phyloP scores from a whole-genome alignment of 2,329 filamentous ascomycete genomes.

The Clonostachys sp. region DNA sequence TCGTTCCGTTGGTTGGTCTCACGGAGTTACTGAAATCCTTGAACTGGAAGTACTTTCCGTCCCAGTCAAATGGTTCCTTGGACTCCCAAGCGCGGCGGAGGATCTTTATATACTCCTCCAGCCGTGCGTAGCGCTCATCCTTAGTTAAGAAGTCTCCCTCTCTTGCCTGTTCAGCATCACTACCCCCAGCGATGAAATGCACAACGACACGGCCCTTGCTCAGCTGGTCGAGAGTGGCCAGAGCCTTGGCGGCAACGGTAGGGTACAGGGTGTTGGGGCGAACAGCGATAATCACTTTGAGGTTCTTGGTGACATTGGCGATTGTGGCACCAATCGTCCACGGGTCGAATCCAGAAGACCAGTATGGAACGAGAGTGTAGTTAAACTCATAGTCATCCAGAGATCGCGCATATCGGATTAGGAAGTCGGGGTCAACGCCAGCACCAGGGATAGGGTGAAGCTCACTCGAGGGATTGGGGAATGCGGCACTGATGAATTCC shows the following conservation, averaged over 20 bases:
- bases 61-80: constrained; percentile 55
- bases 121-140: constrained; percentile 49
- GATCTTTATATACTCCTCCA: constrained; percentile 60
- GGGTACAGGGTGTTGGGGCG: constrained; percentile 54
- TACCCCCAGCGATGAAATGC: constrained; percentile 60
- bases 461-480: constrained; percentile 53
- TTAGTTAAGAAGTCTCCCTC: constrained; percentile 58
- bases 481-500: constrained; percentile 57
- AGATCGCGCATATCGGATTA: constrained; percentile 49
- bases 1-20: constrained; percentile 44
- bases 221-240: constrained; percentile 57
- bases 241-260: constrained; percentile 56
- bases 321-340: constrained; percentile 57
- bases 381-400: constrained; percentile 58
- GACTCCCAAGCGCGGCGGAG: constrained; percentile 54
- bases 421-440: constrained; percentile 48
- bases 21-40: constrained; percentile 52
- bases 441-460: constrained; percentile 45
- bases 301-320: constrained; percentile 48
- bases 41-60: constrained; percentile 55
- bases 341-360: constrained; percentile 31
- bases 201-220: constrained; percentile 53
- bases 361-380: constrained; percentile 58
- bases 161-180: constrained; percentile 52
- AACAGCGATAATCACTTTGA: constrained; percentile 58